These are phyloP conservation scores for Spizellomyces sp. DNA, from an alignment of 192 early-diverging fungal species.

Conservation along the genomic window DNA sequence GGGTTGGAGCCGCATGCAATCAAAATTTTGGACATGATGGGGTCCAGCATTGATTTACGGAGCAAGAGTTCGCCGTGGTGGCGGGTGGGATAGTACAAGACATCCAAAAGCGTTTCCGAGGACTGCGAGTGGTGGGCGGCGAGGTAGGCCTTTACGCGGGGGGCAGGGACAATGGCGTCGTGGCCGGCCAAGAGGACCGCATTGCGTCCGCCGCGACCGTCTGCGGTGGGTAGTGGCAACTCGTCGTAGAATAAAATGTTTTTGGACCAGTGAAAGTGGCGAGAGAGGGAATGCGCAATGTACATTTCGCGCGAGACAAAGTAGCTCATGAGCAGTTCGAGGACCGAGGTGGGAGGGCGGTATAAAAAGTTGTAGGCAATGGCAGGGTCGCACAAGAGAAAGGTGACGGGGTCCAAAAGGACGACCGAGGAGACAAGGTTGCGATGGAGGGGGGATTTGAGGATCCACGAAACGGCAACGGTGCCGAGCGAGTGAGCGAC, in stretches of 20 bases:
- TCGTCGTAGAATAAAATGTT: conserved; percentile 38
- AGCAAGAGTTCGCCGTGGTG: conserved; percentile 6
- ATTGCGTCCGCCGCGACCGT: neutral
- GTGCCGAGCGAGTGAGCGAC: conserved; percentile 68
- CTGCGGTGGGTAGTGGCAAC: conserved; percentile 8
- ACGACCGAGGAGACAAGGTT: conserved; percentile 26
- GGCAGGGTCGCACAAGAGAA: conserved; percentile 63
- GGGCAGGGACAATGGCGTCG: conserved; percentile 22
- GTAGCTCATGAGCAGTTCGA: conserved; percentile 54
- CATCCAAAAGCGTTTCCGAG: neutral
- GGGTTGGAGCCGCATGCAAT: neutral
- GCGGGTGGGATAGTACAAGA: conserved; percentile 1
- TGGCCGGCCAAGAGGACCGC: neutral
- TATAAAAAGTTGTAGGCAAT: conserved; percentile 63
- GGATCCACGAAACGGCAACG: conserved; percentile 56
- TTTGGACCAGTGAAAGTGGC: conserved; percentile 42
- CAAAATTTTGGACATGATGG: neutral
- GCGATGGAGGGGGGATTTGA: conserved; percentile 12
- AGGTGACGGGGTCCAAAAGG: conserved; percentile 70
- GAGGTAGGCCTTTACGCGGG: conserved; percentile 17
- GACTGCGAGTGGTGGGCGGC: neutral
- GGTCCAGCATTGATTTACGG: neutral
- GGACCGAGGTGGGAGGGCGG: conserved; percentile 26
- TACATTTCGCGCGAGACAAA: conserved; percentile 63
- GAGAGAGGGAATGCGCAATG: conserved; percentile 59